These are phyloP conservation scores for Dryas integrifolia DNA, from an alignment of 331 rosid species.

Conservation along the genomic window DNA sequence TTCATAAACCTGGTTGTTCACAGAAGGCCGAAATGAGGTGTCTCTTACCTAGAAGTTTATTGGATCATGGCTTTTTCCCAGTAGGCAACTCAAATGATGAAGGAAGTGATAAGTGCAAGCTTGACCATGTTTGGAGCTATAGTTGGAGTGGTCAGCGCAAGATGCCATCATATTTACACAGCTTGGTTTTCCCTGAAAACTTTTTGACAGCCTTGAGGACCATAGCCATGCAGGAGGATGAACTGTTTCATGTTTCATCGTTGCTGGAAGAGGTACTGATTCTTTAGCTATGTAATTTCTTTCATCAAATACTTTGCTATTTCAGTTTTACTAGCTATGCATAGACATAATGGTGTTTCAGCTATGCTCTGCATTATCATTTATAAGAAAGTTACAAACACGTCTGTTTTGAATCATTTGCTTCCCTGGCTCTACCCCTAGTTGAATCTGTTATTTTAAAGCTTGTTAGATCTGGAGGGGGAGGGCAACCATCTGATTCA, in stretches of 20 bases:
- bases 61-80: slow-evolving; percentile 73
- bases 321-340: background rate
- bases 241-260: slow-evolving; percentile 73
- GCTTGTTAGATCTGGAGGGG: slow-evolving; percentile 72
- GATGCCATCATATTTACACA: slow-evolving; percentile 64
- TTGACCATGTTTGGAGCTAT: slow-evolving; percentile 43
- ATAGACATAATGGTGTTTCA: background rate
- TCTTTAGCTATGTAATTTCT: slow-evolving; percentile 19
- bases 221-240: slow-evolving; percentile 77
- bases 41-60: slow-evolving; percentile 68
- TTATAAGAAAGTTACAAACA: background rate
- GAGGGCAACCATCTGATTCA: slow-evolving; percentile 58
- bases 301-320: background rate
- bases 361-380: background rate
- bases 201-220: slow-evolving; percentile 80
- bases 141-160: slow-evolving; percentile 96
- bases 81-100: slow-evolving; percentile 31
- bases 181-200: slow-evolving; percentile 79
- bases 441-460: slow-evolving; percentile 33
- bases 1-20: slow-evolving; percentile 17
- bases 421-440: slow-evolving; percentile 16
- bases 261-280: slow-evolving; percentile 77
- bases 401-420: slow-evolving; percentile 5
- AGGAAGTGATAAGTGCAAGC: slow-evolving; percentile 38
- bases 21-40: slow-evolving; percentile 96